Evolutionary conservation across 192 early-diverging fungal genomes (phyloP).

Genomic region (Umbelopsis sp.): DNA sequence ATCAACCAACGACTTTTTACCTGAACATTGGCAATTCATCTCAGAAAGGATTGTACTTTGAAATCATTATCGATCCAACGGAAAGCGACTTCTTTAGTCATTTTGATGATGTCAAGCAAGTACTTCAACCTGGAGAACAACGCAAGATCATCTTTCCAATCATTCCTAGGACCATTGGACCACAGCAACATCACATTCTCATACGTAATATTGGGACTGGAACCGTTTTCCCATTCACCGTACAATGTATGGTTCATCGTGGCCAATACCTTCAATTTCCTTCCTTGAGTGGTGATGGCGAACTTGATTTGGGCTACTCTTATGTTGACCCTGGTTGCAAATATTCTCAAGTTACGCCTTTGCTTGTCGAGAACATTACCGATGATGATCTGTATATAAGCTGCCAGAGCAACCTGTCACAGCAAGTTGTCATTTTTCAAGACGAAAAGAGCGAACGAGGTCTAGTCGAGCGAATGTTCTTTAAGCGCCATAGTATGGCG

Average conservation of each 20-base stretch:
- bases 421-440: constrained; percentile 78
- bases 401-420: constrained; percentile 75
- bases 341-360: constrained; percentile 72
- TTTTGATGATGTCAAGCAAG: not conserved
- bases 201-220: constrained; percentile 45
- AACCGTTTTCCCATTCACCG: constrained; percentile 39
- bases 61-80: constrained; percentile 29
- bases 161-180: constrained; percentile 49
- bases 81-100: constrained; percentile 31
- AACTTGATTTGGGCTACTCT: constrained; percentile 80
- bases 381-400: constrained; percentile 69
- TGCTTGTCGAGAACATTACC: constrained; percentile 71
- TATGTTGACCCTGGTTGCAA: constrained; percentile 76
- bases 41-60: constrained; percentile 32
- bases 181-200: constrained; percentile 50
- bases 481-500: constrained; percentile 49
- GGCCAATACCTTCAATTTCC: constrained; percentile 65
- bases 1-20: constrained; percentile 50
- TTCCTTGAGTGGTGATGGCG: constrained; percentile 49
- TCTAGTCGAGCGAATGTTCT: constrained; percentile 51
- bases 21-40: constrained; percentile 51
- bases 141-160: constrained; percentile 60
- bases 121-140: constrained; percentile 54
- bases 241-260: constrained; percentile 56
- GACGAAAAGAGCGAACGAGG: constrained; percentile 56